Evolutionary conservation across 176 grass and related monocot genomes (phyloP).

Genomic region (Avena eriantha): DNA sequence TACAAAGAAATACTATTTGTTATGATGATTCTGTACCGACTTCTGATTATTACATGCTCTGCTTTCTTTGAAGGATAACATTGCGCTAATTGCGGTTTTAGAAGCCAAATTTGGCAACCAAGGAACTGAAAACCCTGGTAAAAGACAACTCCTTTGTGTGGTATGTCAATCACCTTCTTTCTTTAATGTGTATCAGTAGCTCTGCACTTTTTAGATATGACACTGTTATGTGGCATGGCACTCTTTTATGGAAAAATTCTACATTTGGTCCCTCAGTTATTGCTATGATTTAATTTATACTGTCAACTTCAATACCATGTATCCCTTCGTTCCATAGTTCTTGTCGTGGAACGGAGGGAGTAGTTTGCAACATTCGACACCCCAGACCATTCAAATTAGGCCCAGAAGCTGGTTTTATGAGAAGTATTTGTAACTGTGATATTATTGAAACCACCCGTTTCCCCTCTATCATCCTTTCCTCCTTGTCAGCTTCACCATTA

Average conservation of each 20-base stretch:
- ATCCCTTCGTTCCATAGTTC: too few relatives aligned
- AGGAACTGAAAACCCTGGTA: constrained; percentile 89
- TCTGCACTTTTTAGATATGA: constrained; percentile 31
- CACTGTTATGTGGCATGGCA: background rate
- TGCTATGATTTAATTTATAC: background rate
- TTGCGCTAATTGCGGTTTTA: constrained; percentile 91
- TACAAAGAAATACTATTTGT: constrained; percentile 11
- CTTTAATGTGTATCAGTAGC: constrained; percentile 14
- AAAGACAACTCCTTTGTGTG: constrained; percentile 99
- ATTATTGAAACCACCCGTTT: background rate
- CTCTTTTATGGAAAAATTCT: background rate
- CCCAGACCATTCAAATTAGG: background rate
- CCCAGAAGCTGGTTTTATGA: background rate
- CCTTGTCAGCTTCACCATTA: background rate
- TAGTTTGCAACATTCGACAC: background rate
- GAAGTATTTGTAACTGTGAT: background rate
- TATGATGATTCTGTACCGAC: constrained; percentile 14
- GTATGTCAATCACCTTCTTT: constrained; percentile 53
- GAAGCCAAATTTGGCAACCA: constrained; percentile 95
- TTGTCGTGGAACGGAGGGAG: too few relatives aligned
- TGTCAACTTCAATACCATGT: background rate
- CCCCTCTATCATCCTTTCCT: background rate
- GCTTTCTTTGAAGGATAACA: constrained; percentile 80
- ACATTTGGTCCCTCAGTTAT: background rate
- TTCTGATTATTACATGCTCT: background rate